Percentiles rank a stretch among this genome's conserved stretches.
phyloP scores from a whole-genome alignment of 225 moss, liverwort and hornwort genomes.

The Takakia lepidozioides region DNA sequence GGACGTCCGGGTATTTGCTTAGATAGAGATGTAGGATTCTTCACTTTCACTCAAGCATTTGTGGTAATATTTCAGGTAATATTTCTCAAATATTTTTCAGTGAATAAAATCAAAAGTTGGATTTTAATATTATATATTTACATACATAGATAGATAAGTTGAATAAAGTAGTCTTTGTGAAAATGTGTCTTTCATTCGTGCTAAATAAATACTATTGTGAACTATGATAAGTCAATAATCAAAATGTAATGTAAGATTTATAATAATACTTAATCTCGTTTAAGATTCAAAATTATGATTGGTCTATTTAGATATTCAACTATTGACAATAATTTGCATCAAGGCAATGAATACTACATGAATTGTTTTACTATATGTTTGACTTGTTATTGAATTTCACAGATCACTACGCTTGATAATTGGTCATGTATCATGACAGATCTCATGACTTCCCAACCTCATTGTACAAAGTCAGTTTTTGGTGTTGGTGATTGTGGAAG shows the following conservation, averaged over 20 bases:
- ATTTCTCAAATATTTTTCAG: too few species aligned
- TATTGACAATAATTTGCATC: neutral
- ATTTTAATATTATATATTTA: too few species aligned
- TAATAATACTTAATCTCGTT: too few species aligned
- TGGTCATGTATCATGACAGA: slow-evolving; percentile 86
- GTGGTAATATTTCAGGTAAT: slow-evolving; percentile 45
- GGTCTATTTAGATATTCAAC: too few species aligned
- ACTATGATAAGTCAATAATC: too few species aligned
- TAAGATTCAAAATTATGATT: too few species aligned
- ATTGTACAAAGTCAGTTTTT: slow-evolving; percentile 24
- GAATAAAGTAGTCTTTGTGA: too few species aligned
- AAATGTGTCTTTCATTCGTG: too few species aligned
- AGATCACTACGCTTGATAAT: slow-evolving; percentile 90
- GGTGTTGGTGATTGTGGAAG: slow-evolving; percentile 50
- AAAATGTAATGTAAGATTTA: too few species aligned
- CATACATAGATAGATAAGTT: too few species aligned
- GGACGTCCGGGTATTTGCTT: slow-evolving; percentile 16
- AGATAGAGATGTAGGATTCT: slow-evolving; percentile 22
- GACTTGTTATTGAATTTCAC: neutral
- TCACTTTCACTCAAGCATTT: slow-evolving; percentile 31
- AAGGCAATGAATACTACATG: neutral
- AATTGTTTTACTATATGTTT: neutral
- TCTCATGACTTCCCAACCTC: slow-evolving; percentile 36
- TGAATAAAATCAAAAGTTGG: too few species aligned
- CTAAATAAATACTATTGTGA: too few species aligned